phyloP scores from a whole-genome alignment of 2,329 filamentous ascomycete species.

The Aureobasidium leucospermi region DNA sequence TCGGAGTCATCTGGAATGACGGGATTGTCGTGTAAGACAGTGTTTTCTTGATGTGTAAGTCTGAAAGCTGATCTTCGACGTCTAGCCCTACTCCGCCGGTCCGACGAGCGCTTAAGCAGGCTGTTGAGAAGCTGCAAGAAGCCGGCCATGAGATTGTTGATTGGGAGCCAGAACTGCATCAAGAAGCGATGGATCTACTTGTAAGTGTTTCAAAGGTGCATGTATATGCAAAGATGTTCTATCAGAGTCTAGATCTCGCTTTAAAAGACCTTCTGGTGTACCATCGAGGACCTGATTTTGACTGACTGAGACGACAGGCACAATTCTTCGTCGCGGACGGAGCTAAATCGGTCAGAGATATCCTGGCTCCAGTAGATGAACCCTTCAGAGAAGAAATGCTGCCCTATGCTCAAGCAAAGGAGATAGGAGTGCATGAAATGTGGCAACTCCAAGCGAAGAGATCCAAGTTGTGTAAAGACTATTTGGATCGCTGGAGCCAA shows the following conservation, averaged over 20 bases:
- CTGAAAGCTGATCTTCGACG: not conserved
- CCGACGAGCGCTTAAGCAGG: slow-evolving; percentile 47
- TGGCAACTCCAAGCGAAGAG: slow-evolving; percentile 44
- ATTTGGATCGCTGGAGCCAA: slow-evolving; percentile 39
- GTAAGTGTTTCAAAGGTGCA: slow-evolving; percentile 22
- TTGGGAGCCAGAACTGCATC: slow-evolving; percentile 48
- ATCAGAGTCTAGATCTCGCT: not conserved
- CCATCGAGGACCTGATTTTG: not conserved
- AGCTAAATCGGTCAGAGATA: slow-evolving; percentile 38
- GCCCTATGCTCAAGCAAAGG: slow-evolving; percentile 35
- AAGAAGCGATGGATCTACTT: slow-evolving; percentile 43
- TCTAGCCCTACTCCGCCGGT: slow-evolving; percentile 51
- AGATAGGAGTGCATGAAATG: slow-evolving; percentile 37
- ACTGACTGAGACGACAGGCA: slow-evolving; percentile 19
- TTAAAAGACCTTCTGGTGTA: slow-evolving; percentile 10
- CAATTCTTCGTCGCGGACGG: slow-evolving; percentile 45
- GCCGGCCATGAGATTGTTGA: slow-evolving; percentile 50
- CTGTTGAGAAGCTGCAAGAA: slow-evolving; percentile 44
- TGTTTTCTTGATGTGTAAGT: not conserved
- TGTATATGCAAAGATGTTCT: too few relatives aligned
- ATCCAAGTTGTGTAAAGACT: slow-evolving; percentile 33
- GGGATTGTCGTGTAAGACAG: slow-evolving; percentile 41
- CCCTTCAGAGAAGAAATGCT: slow-evolving; percentile 45
- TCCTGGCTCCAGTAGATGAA: slow-evolving; percentile 35
- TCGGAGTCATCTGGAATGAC: slow-evolving; percentile 56